phyloP scores from a whole-genome alignment of 768 basidiomycete genomes.

The Trametes cinnabarina region DNA sequence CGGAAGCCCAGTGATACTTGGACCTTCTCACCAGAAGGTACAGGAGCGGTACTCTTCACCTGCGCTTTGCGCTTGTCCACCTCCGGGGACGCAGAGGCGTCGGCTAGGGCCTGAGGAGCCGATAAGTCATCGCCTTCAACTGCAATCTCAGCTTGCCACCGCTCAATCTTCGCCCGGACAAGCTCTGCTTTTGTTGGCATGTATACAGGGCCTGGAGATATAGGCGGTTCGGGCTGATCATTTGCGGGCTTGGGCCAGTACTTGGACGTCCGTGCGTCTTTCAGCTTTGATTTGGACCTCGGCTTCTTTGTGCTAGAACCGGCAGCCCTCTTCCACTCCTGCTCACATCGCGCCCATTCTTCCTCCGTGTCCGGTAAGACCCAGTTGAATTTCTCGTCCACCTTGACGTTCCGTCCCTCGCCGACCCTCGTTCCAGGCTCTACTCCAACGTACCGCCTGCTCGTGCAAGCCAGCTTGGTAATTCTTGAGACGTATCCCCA shows the following conservation, averaged over 20 bases:
- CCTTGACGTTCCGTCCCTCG: constrained; percentile 20
- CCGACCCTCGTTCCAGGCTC: constrained; percentile 25
- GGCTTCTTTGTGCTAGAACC: constrained; percentile 15
- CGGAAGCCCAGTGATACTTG: constrained; percentile 41
- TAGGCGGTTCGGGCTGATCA: background rate
- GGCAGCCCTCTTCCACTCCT: constrained; percentile 28
- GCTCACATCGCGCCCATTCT: constrained; percentile 50
- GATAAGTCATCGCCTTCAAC: background rate
- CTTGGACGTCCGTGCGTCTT: constrained; percentile 15
- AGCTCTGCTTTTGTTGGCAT: constrained; percentile 21
- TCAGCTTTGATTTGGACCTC: background rate
- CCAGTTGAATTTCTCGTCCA: constrained; percentile 29
- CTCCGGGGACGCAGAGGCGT: background rate
- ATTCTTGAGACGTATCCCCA: constrained; percentile 45
- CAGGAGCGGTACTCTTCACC: background rate
- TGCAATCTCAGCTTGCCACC: constrained; percentile 34
- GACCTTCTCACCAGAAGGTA: constrained; percentile 8
- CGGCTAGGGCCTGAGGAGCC: too few species aligned
- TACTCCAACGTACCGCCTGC: constrained; percentile 32
- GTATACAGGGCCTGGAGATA: background rate
- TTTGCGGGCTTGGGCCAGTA: constrained; percentile 14
- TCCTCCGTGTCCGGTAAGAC: constrained; percentile 47
- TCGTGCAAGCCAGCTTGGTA: constrained; percentile 41
- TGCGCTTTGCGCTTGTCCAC: constrained; percentile 13
- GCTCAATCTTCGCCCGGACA: constrained; percentile 37